These are phyloP conservation scores for Erigeron canadensis DNA, from an alignment of 129 eudicot species.

Conservation along the genomic window DNA sequence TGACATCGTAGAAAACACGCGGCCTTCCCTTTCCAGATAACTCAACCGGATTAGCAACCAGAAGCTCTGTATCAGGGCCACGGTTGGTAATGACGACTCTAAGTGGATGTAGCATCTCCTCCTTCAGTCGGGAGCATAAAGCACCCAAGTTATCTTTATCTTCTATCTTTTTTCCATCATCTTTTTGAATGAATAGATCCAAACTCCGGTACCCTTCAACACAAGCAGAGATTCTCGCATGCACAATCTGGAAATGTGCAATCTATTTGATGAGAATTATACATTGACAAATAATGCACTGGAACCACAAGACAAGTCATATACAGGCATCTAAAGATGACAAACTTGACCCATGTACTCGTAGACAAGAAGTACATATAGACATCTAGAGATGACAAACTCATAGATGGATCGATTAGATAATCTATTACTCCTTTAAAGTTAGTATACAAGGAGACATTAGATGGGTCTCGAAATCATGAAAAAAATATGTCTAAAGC, in stretches of 20 bases:
- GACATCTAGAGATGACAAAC: too few relatives aligned
- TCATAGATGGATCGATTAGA: too few relatives aligned
- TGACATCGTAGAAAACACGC: conserved; percentile 76
- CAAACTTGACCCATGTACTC: too few relatives aligned
- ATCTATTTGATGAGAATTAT: not conserved
- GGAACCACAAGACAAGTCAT: too few relatives aligned
- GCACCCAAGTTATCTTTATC: conserved; percentile 50
- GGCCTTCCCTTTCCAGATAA: conserved; percentile 90
- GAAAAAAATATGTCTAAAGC: too few relatives aligned
- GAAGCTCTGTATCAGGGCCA: conserved; percentile 89
- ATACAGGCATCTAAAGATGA: too few relatives aligned
- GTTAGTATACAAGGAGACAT: too few relatives aligned
- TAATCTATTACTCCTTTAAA: too few relatives aligned
- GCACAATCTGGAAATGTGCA: conserved; percentile 29
- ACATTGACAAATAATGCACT: not conserved
- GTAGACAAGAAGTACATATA: too few relatives aligned
- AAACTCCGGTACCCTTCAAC: conserved; percentile 60
- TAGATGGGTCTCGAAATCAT: too few relatives aligned
- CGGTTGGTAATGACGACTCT: conserved; percentile 71
- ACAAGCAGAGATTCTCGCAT: conserved; percentile 59
- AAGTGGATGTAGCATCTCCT: conserved; percentile 81
- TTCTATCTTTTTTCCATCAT: conserved; percentile 72
- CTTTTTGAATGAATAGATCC: conserved; percentile 71
- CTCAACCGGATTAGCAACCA: conserved; percentile 93
- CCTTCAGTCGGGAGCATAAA: conserved; percentile 74